These are phyloP conservation scores for Closterium sp. DNA, from an alignment of 139 green algal species.

Conservation along the genomic window DNA sequence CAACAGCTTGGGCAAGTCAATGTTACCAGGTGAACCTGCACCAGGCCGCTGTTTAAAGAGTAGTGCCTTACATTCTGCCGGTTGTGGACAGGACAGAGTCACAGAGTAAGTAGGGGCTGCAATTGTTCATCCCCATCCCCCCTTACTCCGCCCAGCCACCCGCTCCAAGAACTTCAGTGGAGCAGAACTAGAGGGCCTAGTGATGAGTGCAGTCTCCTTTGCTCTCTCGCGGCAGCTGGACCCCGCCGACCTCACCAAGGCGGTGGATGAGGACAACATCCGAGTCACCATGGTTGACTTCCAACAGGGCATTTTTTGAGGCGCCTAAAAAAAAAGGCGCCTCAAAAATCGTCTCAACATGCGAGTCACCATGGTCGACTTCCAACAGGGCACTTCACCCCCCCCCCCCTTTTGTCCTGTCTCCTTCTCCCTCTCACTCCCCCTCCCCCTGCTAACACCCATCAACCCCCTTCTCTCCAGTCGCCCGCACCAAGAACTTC, in stretches of 20 bases:
- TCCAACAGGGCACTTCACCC: neutral
- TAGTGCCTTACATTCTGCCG: too few species aligned
- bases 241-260: slow-evolving; percentile 81
- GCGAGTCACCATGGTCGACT: slow-evolving; percentile 66
- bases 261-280: slow-evolving; percentile 91
- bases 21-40: too few species aligned
- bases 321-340: slow-evolving; percentile 92
- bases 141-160: slow-evolving; percentile 44
- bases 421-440: neutral
- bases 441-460: neutral
- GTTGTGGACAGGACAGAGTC: too few species aligned
- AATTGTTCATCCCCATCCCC: neutral
- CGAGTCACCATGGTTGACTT: slow-evolving; percentile 89
- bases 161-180: slow-evolving; percentile 89
- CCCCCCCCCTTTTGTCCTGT: neutral
- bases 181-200: slow-evolving; percentile 92
- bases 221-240: slow-evolving; percentile 93
- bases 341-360: slow-evolving; percentile 75
- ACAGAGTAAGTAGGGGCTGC: too few species aligned
- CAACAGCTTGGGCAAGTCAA: slow-evolving; percentile 61
- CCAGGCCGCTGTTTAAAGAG: too few species aligned
- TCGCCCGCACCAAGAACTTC: slow-evolving; percentile 91
- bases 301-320: slow-evolving; percentile 78
- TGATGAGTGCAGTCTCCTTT: slow-evolving; percentile 88
- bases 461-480: slow-evolving; percentile 5